A percentile compares a stretch with the other conserved stretches of the same genome.
Evolutionary conservation across 495 filamentous ascomycete genomes (phyloP).

Genomic region (Lophiotrema nucula): DNA sequence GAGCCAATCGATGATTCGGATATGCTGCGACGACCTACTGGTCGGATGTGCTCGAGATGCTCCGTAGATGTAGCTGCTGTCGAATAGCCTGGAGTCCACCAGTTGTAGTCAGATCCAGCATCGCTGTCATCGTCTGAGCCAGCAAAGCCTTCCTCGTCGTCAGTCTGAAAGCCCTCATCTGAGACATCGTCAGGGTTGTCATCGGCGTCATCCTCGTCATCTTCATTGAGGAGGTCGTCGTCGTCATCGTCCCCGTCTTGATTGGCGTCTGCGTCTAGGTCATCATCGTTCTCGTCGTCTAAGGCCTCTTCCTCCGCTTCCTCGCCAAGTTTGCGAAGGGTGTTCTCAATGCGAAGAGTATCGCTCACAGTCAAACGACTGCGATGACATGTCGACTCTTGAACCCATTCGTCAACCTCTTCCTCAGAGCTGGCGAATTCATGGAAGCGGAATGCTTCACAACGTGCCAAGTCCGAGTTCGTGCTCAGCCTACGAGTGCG

Average conservation of each 20-base stretch:
- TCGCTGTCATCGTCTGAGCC: conserved; percentile 84
- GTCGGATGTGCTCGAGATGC: conserved; percentile 50
- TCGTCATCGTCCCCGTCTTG: conserved; percentile 44
- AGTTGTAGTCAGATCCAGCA: conserved; percentile 66
- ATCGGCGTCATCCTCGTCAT: conserved; percentile 56
- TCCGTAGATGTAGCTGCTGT: conserved; percentile 57
- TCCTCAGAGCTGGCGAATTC: conserved; percentile 84
- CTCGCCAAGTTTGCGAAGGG: conserved; percentile 79
- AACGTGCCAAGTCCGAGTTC: conserved; percentile 59
- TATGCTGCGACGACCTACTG: conserved; percentile 48
- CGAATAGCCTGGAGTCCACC: conserved; percentile 71
- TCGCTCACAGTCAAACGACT: conserved; percentile 81
- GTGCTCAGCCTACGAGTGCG: conserved; percentile 37
- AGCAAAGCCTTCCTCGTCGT: conserved; percentile 92
- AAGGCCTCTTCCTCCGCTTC: conserved; percentile 87
- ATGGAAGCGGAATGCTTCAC: conserved; percentile 77
- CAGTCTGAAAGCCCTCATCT: conserved; percentile 77
- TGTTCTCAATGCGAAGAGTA: conserved; percentile 85
- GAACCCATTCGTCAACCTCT: conserved; percentile 84
- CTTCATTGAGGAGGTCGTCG: conserved; percentile 45
- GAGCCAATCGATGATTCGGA: conserved; percentile 69
- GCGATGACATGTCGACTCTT: conserved; percentile 59
- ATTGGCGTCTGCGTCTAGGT: conserved; percentile 45
- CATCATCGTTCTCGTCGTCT: conserved; percentile 43
- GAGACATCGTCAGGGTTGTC: conserved; percentile 56